Evolutionary conservation across 2,329 filamentous ascomycete genomes (phyloP).

Genomic region (Tolypocladium inflatum): DNA sequence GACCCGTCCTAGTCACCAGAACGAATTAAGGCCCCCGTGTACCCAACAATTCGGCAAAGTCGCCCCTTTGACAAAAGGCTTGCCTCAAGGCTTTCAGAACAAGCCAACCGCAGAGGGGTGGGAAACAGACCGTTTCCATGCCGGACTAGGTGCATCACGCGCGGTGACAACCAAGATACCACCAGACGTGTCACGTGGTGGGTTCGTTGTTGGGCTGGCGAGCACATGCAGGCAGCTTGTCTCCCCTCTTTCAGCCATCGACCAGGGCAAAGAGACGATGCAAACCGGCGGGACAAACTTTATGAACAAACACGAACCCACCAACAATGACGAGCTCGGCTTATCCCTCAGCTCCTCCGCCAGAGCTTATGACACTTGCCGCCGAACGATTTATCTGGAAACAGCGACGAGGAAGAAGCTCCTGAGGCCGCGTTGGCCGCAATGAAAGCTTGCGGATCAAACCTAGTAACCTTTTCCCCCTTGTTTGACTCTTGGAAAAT

Average conservation of each 20-base stretch:
- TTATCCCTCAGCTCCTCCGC: neutral
- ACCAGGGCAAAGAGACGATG: too few relatives aligned
- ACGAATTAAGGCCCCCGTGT: too few relatives aligned
- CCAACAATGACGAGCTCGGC: neutral
- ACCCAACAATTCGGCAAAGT: too few relatives aligned
- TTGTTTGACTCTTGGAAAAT: neutral
- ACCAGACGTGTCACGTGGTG: neutral
- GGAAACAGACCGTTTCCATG: neutral
- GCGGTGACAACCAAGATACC: neutral
- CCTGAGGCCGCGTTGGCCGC: neutral
- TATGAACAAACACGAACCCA: too few relatives aligned
- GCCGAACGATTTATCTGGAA: neutral
- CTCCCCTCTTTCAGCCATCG: neutral
- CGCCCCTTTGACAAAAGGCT: neutral
- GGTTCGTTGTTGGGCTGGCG: neutral
- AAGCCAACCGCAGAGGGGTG: neutral
- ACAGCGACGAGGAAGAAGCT: neutral
- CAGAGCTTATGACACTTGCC: neutral
- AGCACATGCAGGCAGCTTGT: neutral
- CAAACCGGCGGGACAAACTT: neutral
- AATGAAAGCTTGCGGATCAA: neutral
- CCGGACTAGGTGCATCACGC: neutral
- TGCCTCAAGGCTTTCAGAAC: neutral
- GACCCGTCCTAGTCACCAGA: too few relatives aligned
- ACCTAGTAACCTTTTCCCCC: neutral